Conservation (phyloP, 2,329 filamentous ascomycete species). For the Apiospora kogelbergensis region DNA sequence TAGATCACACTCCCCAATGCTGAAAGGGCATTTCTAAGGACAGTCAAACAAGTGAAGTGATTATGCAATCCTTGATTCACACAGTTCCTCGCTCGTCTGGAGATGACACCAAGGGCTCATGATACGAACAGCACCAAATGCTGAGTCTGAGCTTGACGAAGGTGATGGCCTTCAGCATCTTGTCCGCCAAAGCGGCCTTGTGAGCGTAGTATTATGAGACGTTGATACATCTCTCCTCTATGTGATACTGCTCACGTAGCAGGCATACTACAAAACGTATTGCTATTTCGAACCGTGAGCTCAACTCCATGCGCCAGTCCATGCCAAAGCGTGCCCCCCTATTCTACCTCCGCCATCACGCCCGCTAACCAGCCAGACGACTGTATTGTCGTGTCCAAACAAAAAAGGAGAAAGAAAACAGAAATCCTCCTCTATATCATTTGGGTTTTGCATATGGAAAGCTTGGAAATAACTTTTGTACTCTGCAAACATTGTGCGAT, state of each 20-base stretch:
- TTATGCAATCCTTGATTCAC: too few species aligned
- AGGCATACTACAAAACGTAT: slow-evolving; percentile 1
- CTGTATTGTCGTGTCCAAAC: not conserved
- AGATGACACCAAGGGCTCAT: not conserved
- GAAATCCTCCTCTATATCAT: not conserved
- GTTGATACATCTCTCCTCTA: not conserved
- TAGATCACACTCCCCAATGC: too few species aligned
- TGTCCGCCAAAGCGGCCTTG: not conserved
- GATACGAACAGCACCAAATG: not conserved
- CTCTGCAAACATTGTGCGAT: not conserved
- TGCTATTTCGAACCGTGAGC: slow-evolving; percentile 1
- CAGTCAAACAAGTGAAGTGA: not conserved
- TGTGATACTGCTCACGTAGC: slow-evolving; percentile 5
- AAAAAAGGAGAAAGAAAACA: not conserved
- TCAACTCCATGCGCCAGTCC: slow-evolving; percentile 14
- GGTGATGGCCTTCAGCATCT: not conserved
- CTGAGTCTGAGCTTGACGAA: not conserved
- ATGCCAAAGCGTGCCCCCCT: slow-evolving; percentile 10
- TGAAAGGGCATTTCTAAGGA: too few species aligned
- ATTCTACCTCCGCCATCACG: slow-evolving; percentile 10
- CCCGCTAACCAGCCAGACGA: not conserved
- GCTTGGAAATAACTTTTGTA: not conserved
- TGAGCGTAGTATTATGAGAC: not conserved
- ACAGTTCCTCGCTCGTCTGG: too few species aligned
- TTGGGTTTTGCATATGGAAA: not conserved